A percentile compares a stretch with the other conserved stretches of the same genome.
These are phyloP conservation scores for Neurospora cerealis DNA, from an alignment of 495 filamentous ascomycete genomes.

Conservation along the genomic window DNA sequence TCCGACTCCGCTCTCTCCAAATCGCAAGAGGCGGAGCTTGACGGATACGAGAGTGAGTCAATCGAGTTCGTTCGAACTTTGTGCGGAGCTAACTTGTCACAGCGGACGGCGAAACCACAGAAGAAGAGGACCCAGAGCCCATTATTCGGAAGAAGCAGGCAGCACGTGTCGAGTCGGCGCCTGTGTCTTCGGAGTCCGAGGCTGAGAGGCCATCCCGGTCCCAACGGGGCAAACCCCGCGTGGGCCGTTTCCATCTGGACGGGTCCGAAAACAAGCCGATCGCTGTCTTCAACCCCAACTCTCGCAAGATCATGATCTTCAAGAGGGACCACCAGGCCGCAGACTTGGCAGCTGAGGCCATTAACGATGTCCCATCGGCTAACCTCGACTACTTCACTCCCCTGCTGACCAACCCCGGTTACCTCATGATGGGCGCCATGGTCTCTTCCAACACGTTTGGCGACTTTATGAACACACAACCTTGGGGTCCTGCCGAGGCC, in stretches of 20 bases:
- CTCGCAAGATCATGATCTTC: slow-evolving; percentile 63
- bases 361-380: slow-evolving; percentile 24
- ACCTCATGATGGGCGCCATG: slow-evolving; percentile 68
- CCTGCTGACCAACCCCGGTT: slow-evolving; percentile 57
- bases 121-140: slow-evolving; percentile 60
- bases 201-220: slow-evolving; percentile 27
- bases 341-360: slow-evolving; percentile 30
- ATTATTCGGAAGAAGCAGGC: slow-evolving; percentile 46
- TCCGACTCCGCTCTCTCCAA: slow-evolving; percentile 9
- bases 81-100: slow-evolving; percentile 42
- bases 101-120: slow-evolving; percentile 83
- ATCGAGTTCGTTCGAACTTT: slow-evolving; percentile 15
- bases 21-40: slow-evolving; percentile 43
- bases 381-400: slow-evolving; percentile 17
- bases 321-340: slow-evolving; percentile 37
- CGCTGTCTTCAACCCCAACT: slow-evolving; percentile 58
- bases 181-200: slow-evolving; percentile 36
- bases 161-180: slow-evolving; percentile 26
- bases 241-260: slow-evolving; percentile 46
- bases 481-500: slow-evolving; percentile 63
- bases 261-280: slow-evolving; percentile 56
- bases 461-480: slow-evolving; percentile 50
- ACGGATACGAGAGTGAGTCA: slow-evolving; percentile 72
- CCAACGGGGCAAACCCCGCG: slow-evolving; percentile 33
- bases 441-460: slow-evolving; percentile 40